These are phyloP conservation scores for Trypanosoma conorhini DNA, from an alignment of 208 protist genomes.

Conservation along the genomic window DNA sequence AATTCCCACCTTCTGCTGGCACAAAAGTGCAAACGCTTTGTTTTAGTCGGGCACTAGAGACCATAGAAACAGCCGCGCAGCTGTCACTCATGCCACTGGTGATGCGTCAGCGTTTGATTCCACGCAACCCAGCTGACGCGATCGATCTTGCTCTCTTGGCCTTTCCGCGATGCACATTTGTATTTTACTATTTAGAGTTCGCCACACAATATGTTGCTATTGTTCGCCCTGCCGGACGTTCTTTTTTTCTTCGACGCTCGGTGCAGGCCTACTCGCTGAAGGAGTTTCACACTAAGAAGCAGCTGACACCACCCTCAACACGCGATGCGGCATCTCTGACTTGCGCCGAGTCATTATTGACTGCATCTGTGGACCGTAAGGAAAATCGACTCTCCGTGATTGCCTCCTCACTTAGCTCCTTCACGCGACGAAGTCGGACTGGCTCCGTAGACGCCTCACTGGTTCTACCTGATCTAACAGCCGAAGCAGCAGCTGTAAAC, in stretches of 20 bases:
- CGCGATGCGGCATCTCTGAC: slow-evolving; percentile 3
- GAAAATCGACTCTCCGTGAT: not conserved
- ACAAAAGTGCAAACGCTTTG: slow-evolving; percentile 55
- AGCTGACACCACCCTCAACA: slow-evolving; percentile 18
- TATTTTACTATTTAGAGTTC: slow-evolving; percentile 92
- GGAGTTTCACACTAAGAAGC: slow-evolving; percentile 50
- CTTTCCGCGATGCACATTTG: slow-evolving; percentile 74
- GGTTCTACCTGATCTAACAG: not conserved
- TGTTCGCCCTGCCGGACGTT: slow-evolving; percentile 57
- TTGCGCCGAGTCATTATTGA: not conserved
- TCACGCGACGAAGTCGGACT: not conserved
- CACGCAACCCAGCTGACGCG: slow-evolving; percentile 71
- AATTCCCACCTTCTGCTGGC: not conserved
- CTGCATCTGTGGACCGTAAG: not conserved
- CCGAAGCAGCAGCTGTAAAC: not conserved
- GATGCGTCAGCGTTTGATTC: slow-evolving; percentile 39
- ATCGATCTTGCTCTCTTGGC: slow-evolving; percentile 79
- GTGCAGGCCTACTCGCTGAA: slow-evolving; percentile 65
- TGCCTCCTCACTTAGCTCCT: slow-evolving; percentile 8
- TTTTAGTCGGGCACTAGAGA: slow-evolving; percentile 64
- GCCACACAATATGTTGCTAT: slow-evolving; percentile 72
- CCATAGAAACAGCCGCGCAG: slow-evolving; percentile 68
- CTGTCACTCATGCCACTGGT: slow-evolving; percentile 42
- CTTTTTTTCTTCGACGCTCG: slow-evolving; percentile 57
- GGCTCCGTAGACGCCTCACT: slow-evolving; percentile 1